Base-by-base conservation (phyloP, 305 asterid genomes). In the Fraxinus xanthoxyloides region DNA sequence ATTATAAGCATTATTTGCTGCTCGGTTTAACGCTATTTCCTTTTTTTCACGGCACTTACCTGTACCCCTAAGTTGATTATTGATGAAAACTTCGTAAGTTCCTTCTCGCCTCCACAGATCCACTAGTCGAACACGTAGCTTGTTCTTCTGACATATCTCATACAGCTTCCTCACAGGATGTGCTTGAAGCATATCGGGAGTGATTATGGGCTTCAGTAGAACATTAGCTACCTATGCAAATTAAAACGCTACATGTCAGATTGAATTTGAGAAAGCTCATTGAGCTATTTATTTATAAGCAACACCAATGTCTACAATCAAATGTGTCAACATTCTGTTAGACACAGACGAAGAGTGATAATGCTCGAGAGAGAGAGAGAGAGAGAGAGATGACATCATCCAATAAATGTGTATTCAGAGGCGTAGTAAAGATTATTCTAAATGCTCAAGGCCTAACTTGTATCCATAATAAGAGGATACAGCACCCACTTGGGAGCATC, bases 1-100 rank as follows among this genome's bases (percentile, higher is more conserved):
- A 19, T 86, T 84, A 76, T 91, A 94, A 72, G 97, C 98, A 85
- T 80, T 87, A 79, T 90, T 87, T 36, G 98, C 97, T 38, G 98
- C 98, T 87, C 96, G 85, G 51, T 93, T 94, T 32, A 92, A 82
- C 0, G 98, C 97, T n/a, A 91, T 81, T 80, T 91, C 97, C 88
- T 93, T 94, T 89, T 93, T 94, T 28, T 81, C 88, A 59, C 21
- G 91, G 89, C 96, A 92, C 78, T 87, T 73, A 54, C 97, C 94
- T 88, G 87, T 93, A 59, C 98, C 97, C 76, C 87, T 89, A 23
- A 91, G 90, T 82, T 89, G 86, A 82, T 89, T 82, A 84, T 87
- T 89, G 76, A 94, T 85, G 76, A 87, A 89, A 51, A 93, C 95
- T 85, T 94, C 88, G 79, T 87, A 92, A 12, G 90, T 86, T 74